Evolutionary conservation across 2,329 filamentous ascomycete genomes (phyloP).

Genomic region (Knufia fluminis): DNA sequence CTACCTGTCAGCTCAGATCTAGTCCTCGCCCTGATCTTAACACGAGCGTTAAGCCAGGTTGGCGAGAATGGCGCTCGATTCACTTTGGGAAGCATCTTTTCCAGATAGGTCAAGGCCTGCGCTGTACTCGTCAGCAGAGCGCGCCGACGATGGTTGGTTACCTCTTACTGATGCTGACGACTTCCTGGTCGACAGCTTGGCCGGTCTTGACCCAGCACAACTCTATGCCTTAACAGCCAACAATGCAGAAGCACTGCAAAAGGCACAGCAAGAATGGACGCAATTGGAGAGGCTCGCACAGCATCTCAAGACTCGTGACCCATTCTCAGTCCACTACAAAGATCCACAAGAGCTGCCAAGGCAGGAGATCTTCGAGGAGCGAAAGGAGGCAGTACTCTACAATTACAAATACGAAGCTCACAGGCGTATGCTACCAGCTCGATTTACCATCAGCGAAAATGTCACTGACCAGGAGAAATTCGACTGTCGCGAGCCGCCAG

Average conservation of each 20-base stretch:
- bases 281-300: constrained; percentile 43
- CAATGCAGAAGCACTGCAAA: constrained; percentile 42
- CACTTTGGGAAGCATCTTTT: constrained; percentile 19
- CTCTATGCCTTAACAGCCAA: constrained; percentile 49
- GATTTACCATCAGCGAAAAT: constrained; percentile 16
- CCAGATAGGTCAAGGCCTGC: constrained; percentile 16
- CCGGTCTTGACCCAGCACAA: constrained; percentile 21
- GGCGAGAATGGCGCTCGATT: constrained; percentile 1
- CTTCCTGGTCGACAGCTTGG: constrained; percentile 16
- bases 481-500: constrained; percentile 40
- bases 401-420: constrained; percentile 50
- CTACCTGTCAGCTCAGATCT: background rate
- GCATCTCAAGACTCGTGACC: constrained; percentile 37
- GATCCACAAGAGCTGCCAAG: constrained; percentile 38
- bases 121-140: constrained; percentile 16
- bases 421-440: constrained; percentile 17
- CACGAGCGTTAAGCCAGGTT: background rate
- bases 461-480: constrained; percentile 24
- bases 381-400: constrained; percentile 53
- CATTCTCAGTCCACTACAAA: constrained; percentile 41
- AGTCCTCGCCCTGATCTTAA: background rate
- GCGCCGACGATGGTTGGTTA: constrained; percentile 19
- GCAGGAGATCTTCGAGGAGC: constrained; percentile 46
- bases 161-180: constrained; percentile 18
- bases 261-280: constrained; percentile 52